Conservation (phyloP, 495 filamentous ascomycete genomes). For the Poronia punctata region DNA sequence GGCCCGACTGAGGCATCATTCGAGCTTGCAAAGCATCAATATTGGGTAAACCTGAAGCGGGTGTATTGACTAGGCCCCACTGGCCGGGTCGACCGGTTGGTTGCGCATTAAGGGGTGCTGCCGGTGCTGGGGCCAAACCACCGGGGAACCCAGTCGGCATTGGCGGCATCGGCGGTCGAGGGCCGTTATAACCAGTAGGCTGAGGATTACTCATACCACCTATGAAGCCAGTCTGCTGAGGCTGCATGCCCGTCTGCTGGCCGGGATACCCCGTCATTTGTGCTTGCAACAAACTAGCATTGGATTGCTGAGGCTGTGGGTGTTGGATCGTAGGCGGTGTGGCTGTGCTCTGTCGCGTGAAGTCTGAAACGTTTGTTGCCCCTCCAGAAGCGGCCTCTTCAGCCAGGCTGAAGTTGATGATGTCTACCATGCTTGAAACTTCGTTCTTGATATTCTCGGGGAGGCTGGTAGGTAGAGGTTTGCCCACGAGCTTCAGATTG, state of each 20-base stretch:
- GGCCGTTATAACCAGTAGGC: conserved; percentile 60
- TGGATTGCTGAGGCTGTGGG: conserved; percentile 75
- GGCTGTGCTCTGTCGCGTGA: conserved; percentile 58
- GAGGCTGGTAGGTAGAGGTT: conserved; percentile 62
- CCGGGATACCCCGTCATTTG: conserved; percentile 70
- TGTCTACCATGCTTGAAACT: conserved; percentile 99
- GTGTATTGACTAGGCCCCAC: conserved; percentile 96
- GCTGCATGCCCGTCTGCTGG: conserved; percentile 48
- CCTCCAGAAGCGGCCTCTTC: conserved; percentile 59
- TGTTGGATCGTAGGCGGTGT: conserved; percentile 73
- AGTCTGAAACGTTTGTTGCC: conserved; percentile 70
- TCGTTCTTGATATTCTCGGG: conserved; percentile 90
- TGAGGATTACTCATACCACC: conserved; percentile 43
- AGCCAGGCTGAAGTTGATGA: conserved; percentile 89
- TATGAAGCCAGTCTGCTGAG: conserved; percentile 52
- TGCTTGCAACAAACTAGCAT: conserved; percentile 62
- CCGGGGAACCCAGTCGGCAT: conserved; percentile 82
- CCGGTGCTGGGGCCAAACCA: conserved; percentile 56
- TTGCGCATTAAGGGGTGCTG: conserved; percentile 71
- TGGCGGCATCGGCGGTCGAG: conserved; percentile 85
- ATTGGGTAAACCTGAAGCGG: conserved; percentile 81
- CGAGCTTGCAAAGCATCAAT: conserved; percentile 89
- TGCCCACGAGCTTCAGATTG: conserved; percentile 84
- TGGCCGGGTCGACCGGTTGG: conserved; percentile 96
- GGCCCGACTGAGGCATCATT: conserved; percentile 96